Percentiles rank a stretch among this genome's conserved stretches.
phyloP scores from a whole-genome alignment of 768 basidiomycete species.

The Tephrocybe sp. region DNA sequence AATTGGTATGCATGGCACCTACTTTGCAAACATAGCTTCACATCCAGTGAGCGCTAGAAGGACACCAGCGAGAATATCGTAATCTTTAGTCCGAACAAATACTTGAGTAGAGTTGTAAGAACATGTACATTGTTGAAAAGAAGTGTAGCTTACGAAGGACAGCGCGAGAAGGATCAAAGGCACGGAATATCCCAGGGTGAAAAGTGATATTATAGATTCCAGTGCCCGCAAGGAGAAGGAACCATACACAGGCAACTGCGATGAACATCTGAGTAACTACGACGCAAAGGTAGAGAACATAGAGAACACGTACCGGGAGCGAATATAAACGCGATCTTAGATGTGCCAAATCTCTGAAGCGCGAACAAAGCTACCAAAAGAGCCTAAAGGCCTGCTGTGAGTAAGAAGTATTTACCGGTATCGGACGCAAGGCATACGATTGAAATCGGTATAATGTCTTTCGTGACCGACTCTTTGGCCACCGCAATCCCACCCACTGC shows the following conservation, averaged over 20 bases:
- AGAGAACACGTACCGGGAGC: conserved; percentile 33
- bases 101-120: conserved; percentile 27
- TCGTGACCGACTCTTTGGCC: conserved; percentile 44
- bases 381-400: conserved; percentile 25
- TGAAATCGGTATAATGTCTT: conserved; percentile 54
- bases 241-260: conserved; percentile 55
- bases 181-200: conserved; percentile 59
- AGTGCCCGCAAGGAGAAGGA: conserved; percentile 45
- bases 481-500: conserved; percentile 70
- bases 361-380: conserved; percentile 58
- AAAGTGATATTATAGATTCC: conserved; percentile 57
- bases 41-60: conserved; percentile 68
- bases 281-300: no score
- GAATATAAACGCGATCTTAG: conserved; percentile 47
- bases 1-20: conserved; percentile 11
- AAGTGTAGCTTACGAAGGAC: conserved; percentile 44
- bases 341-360: conserved; percentile 59
- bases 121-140: not conserved
- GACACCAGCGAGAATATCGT: conserved; percentile 59
- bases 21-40: conserved; percentile 71
- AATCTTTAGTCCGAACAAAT: conserved; percentile 63
- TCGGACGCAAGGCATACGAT: conserved; percentile 35
- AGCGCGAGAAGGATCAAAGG: conserved; percentile 65
- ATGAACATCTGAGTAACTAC: not conserved
- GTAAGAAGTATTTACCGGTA: not conserved